Evolutionary conservation across 768 basidiomycete species (phyloP), one percentile per base, ranked within the genome.

Genomic region (Phlegmacium glaucopus): DNA sequence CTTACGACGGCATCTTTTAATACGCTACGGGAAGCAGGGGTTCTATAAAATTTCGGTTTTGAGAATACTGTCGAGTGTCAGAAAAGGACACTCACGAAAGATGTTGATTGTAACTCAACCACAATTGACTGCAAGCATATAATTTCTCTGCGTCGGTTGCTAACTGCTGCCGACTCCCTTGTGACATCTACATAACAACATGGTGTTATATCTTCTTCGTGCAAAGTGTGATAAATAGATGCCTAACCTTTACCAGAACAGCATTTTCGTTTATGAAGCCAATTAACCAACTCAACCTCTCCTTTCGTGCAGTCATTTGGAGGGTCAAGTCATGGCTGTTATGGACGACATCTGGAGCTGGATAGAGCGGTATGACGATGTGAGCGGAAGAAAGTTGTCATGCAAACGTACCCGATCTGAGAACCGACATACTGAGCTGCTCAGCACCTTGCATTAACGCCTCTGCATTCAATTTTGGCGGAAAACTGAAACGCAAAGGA

Each of bases 211-310:
- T 22, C 22, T 22, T 22, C 22, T 22, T 22, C 22, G 22, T 22
- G 22, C 22, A 22, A 22, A 22, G 22, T 22, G 22, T 22, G 22
- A 22, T 22, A 22, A 22, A 22, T 22, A 22, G 22, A 25, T 51
- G 15, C 47, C 67, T 53, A 27, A 88, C 92, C 75, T 89, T 91
- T 32, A 70, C 71, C 29, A 94, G 70, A 5, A 85, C 85, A 0
- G 79, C 84, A 62, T 95, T 95, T 44, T 90, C 85, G 38, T 92
- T 89, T 58, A 96, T 88, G 62, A 93, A 95, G 18, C 76, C 77
- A 54, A 95, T 89, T n/a, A 97, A 73, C 76, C 89, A 91, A 45
- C 80, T 82, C 25, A 94, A 69, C 30, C 90, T 72, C 45, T 86
- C 82, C 58, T 85, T 85, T 25, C 90, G 79, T 34, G 80, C 82